Percentiles rank a stretch among this genome's conserved stretches.
Evolutionary conservation across 139 green algal genomes (phyloP).

Genomic region (Marvania coccoides): DNA sequence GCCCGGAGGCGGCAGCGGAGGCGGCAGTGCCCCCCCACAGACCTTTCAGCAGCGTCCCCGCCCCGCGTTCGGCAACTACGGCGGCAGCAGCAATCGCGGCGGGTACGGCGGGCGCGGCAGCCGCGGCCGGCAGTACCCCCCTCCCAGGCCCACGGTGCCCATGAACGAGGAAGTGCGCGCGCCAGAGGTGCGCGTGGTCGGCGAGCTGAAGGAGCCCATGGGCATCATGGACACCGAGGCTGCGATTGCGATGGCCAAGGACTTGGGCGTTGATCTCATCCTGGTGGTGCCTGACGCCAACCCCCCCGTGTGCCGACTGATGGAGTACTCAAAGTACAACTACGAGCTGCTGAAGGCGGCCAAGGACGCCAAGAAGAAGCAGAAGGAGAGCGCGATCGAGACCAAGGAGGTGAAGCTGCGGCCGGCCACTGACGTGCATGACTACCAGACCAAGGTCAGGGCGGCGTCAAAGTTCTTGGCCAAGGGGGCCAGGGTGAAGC

Average conservation of each 20-base stretch:
- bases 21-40: too few relatives aligned
- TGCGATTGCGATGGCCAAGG: conserved; percentile 34
- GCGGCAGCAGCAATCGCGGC: background rate
- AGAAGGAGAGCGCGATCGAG: conserved; percentile 38
- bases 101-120: background rate
- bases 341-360: conserved; percentile 67
- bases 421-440: conserved; percentile 68
- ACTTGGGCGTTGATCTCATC: conserved; percentile 52
- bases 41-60: too few relatives aligned
- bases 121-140: background rate
- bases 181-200: conserved; percentile 43
- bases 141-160: background rate
- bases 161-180: conserved; percentile 30
- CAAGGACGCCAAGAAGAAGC: conserved; percentile 60
- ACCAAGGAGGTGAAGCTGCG: conserved; percentile 79
- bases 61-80: conserved; percentile 5
- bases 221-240: conserved; percentile 36
- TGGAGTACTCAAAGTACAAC: conserved; percentile 65
- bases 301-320: conserved; percentile 29
- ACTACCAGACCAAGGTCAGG: conserved; percentile 66
- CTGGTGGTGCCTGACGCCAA: conserved; percentile 26
- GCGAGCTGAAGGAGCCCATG: conserved; percentile 38
- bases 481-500: conserved; percentile 74
- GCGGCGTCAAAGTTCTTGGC: conserved; percentile 54
- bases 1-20: too few relatives aligned